Evolutionary conservation across 495 filamentous ascomycete species (phyloP), one percentile per base, ranked within the genome.

Genomic region (Penicillium ochrochloron): DNA sequence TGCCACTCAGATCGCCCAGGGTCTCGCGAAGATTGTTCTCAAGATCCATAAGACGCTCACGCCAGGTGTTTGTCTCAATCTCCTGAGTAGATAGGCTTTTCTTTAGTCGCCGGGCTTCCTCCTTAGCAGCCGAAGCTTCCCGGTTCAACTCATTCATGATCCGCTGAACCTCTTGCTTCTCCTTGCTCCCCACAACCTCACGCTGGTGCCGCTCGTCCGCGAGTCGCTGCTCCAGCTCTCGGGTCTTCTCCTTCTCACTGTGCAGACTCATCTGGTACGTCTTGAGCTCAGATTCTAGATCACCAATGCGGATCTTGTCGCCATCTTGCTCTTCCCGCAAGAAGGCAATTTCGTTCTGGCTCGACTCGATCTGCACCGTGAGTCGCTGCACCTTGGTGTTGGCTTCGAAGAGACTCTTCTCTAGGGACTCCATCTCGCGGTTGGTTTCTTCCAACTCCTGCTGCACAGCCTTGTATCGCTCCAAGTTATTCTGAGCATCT

Each of bases 291-390:
- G 89, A 89, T 70, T 97, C 92, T 5, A 98, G 81, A 66, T 97
- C 92, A 23, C 95, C 93, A 66, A 98, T 99, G 75, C 92, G 92
- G 72, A 99, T 97, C 84, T 98, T 99, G 75, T 99, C 96, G 39
- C 85, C 88, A 75, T 99, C 95, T 80, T 98, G 95, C 79, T 99
- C 95, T 71, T 99, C 96, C 7, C 96, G 88, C 29, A 99, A 73
- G 86, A 99, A 99, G 0, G 90, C 87, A 73, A 98, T 96, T 76
- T 99, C 95, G 55, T 89, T 89, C 71, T 97, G 94, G 62, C 89
- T 89, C 5, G 91, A 95, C 78, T 99, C 95, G 57, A 92, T 88
- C 75, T 98, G 93, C 55, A 99, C 91, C 10, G 88, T 89, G 12
- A 97, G 81, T 44, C 93, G 84, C 68, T 96, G 88, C 35, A 89